phyloP scores from a whole-genome alignment of 495 filamentous ascomycete genomes.

The Daldinia caldariorum region DNA sequence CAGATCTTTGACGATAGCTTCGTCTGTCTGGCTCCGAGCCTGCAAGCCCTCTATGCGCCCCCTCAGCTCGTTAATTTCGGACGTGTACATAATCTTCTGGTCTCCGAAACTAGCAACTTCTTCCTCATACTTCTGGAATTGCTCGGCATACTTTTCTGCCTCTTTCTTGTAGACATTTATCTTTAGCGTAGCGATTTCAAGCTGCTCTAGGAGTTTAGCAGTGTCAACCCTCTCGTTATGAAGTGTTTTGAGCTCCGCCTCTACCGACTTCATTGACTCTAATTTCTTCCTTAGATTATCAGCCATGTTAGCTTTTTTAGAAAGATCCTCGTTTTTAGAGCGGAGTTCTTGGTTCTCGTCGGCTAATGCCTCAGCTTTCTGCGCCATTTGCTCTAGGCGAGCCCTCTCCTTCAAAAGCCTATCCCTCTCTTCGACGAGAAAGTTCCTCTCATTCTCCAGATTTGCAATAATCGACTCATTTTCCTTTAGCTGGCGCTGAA shows the following conservation, averaged over 20 bases:
- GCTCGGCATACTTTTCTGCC: conserved; percentile 46
- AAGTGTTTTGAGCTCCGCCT: conserved; percentile 51
- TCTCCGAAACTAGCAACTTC: conserved; percentile 46
- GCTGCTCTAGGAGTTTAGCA: conserved; percentile 57
- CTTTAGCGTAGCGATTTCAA: conserved; percentile 49
- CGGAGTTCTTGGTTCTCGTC: conserved; percentile 73
- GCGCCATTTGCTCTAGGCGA: conserved; percentile 55
- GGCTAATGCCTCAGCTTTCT: conserved; percentile 56
- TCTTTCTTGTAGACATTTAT: conserved; percentile 44
- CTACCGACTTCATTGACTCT: conserved; percentile 62
- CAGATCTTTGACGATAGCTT: conserved; percentile 44
- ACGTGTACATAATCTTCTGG: conserved; percentile 42
- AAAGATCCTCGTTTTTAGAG: conserved; percentile 75
- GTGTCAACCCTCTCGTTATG: conserved; percentile 59
- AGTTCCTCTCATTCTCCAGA: conserved; percentile 56
- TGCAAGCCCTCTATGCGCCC: conserved; percentile 42
- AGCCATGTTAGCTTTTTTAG: conserved; percentile 80
- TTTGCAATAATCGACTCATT: conserved; percentile 49
- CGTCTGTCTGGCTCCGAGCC: conserved; percentile 44
- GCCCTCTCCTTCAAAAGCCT: conserved; percentile 56
- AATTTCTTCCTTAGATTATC: conserved; percentile 81
- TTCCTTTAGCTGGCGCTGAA: conserved; percentile 44
- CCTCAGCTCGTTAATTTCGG: conserved; percentile 43
- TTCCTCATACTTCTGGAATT: conserved; percentile 48
- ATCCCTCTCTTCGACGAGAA: conserved; percentile 52